Percentiles rank a stretch among this genome's conserved stretches.
These are phyloP conservation scores for Pythium dissotocum DNA, from an alignment of 352 stramenopile genomes.

Conservation along the genomic window DNA sequence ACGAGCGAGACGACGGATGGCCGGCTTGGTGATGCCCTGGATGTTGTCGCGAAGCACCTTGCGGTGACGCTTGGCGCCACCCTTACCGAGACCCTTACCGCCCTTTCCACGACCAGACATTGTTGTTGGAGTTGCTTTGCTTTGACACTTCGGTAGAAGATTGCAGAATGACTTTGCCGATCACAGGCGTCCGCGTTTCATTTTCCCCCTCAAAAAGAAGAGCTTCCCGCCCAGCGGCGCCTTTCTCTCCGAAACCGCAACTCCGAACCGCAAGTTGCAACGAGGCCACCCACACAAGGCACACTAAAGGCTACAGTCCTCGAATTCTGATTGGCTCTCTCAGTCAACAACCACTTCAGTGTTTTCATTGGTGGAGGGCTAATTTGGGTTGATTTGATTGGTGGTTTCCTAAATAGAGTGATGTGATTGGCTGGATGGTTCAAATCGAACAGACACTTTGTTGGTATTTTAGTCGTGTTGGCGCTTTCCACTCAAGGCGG, in stretches of 20 bases:
- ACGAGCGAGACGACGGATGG: conserved; percentile 52
- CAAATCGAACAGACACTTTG: not conserved
- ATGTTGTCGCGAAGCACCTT: conserved; percentile 98
- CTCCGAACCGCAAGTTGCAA: not conserved
- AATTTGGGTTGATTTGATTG: not conserved
- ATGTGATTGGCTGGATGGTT: conserved; percentile 5
- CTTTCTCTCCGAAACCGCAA: not conserved
- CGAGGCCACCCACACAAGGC: not conserved
- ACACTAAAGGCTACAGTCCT: not conserved
- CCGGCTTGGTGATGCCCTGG: conserved; percentile 97
- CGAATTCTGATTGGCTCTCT: conserved; percentile 16
- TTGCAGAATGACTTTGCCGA: conserved; percentile 57
- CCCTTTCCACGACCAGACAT: conserved; percentile 93
- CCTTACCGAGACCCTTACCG: conserved; percentile 95
- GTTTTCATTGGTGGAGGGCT: conserved; percentile 5
- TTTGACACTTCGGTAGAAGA: conserved; percentile 46
- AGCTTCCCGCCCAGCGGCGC: not conserved
- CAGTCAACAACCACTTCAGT: not conserved
- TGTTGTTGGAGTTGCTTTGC: conserved; percentile 48
- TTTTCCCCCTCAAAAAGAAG: no score
- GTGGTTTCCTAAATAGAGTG: not conserved
- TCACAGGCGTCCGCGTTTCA: no score
- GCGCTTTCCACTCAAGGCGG: not conserved
- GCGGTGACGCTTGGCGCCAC: conserved; percentile 95
- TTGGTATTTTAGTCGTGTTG: not conserved